phyloP scores from a whole-genome alignment of 208 protist species.

The Angomonas deanei region DNA sequence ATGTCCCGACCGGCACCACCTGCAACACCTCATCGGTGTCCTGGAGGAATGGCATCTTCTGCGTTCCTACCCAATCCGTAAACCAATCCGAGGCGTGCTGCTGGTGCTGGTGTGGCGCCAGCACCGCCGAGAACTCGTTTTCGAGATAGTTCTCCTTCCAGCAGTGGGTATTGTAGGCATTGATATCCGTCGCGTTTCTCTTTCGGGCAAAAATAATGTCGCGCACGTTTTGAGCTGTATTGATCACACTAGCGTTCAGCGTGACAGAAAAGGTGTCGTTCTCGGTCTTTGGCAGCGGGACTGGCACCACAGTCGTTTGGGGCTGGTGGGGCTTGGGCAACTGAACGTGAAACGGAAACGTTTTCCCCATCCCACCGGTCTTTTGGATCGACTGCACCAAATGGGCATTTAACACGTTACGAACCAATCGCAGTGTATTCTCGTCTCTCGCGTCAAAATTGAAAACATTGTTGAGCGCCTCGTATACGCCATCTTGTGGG shows the following conservation, averaged over 20 bases:
- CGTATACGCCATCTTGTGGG: slow-evolving; percentile 82
- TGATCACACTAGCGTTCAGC: neutral
- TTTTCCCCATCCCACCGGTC: slow-evolving; percentile 29
- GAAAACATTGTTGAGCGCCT: slow-evolving; percentile 81
- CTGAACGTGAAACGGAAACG: slow-evolving; percentile 39
- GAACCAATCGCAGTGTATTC: slow-evolving; percentile 66
- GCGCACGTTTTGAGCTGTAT: neutral
- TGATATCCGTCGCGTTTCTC: neutral
- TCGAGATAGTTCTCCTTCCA: slow-evolving; percentile 32
- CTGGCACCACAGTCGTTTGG: slow-evolving; percentile 14
- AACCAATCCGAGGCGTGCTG: slow-evolving; percentile 23
- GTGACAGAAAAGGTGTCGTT: neutral
- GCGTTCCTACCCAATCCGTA: slow-evolving; percentile 51
- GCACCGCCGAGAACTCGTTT: slow-evolving; percentile 13
- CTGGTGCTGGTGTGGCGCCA: neutral
- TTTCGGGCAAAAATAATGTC: neutral
- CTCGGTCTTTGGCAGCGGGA: slow-evolving; percentile 15
- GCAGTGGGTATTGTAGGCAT: neutral
- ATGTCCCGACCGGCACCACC: slow-evolving; percentile 9
- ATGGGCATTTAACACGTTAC: slow-evolving; percentile 45
- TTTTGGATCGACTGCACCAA: slow-evolving; percentile 29
- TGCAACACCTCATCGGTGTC: slow-evolving; percentile 36
- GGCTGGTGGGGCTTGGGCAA: slow-evolving; percentile 23
- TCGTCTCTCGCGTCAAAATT: slow-evolving; percentile 79
- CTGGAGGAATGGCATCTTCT: slow-evolving; percentile 46